phyloP scores from a whole-genome alignment of 192 early-diverging fungal species.

The Podila epicladia region DNA sequence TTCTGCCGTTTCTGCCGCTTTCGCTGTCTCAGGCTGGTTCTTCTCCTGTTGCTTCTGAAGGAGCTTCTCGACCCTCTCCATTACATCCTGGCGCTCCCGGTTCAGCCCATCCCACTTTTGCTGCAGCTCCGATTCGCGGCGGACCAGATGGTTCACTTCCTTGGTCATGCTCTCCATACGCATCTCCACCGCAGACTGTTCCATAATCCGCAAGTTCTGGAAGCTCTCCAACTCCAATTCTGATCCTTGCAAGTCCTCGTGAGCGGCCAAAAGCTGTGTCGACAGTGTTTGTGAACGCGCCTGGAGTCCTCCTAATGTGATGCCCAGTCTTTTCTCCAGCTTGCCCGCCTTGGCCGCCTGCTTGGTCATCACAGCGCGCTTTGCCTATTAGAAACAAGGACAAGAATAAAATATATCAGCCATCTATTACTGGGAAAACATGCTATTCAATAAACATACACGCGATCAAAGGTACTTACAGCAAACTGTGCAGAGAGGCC shows the following conservation, averaged over 20 bases:
- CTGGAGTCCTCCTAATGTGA: conserved; percentile 88
- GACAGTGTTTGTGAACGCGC: conserved; percentile 68
- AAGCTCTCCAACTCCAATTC: conserved; percentile 71
- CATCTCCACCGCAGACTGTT: conserved; percentile 67
- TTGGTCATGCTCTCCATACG: conserved; percentile 59
- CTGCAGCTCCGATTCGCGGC: conserved; percentile 51
- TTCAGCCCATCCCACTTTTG: conserved; percentile 48
- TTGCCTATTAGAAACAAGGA: conserved; percentile 50
- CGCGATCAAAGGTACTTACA: conserved; percentile 13
- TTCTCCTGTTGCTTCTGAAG: conserved; percentile 28
- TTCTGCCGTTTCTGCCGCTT: background rate
- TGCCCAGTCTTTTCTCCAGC: conserved; percentile 82
- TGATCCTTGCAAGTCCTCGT: conserved; percentile 66
- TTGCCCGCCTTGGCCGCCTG: conserved; percentile 83
- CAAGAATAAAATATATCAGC: background rate
- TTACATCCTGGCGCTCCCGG: conserved; percentile 46
- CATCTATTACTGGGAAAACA: background rate
- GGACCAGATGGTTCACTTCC: conserved; percentile 53
- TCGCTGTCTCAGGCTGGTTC: background rate
- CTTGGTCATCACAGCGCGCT: conserved; percentile 75
- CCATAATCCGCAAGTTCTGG: conserved; percentile 62
- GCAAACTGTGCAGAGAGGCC: conserved; percentile 20
- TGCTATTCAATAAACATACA: background rate
- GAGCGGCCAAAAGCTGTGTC: conserved; percentile 66
- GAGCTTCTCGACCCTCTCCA: conserved; percentile 61